phyloP scores from a whole-genome alignment of 805 yeast genomes.

The Priceomyces carsonii region DNA sequence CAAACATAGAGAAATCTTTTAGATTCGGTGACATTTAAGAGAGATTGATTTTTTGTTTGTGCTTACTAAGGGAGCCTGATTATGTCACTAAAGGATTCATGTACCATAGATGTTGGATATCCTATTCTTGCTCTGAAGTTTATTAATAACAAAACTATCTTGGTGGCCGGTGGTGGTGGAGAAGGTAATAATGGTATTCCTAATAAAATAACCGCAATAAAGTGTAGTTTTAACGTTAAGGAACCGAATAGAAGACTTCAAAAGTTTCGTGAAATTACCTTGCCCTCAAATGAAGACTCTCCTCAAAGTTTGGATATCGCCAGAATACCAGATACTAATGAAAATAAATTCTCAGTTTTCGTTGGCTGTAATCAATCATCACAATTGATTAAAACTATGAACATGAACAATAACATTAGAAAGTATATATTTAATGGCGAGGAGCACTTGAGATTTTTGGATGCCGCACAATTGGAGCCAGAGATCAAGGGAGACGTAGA shows the following conservation, averaged over 20 bases:
- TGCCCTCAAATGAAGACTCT: slow-evolving; percentile 74
- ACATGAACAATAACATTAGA: slow-evolving; percentile 70
- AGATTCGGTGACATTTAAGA: too few species aligned
- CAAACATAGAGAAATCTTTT: too few species aligned
- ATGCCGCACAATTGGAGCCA: slow-evolving; percentile 59
- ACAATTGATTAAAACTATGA: slow-evolving; percentile 52
- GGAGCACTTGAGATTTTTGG: slow-evolving; percentile 61
- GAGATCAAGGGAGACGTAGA: slow-evolving; percentile 36
- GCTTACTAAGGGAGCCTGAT: too few species aligned
- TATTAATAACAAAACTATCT: slow-evolving; percentile 55
- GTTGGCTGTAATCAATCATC: slow-evolving; percentile 77
- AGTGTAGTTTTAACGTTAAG: slow-evolving; percentile 53
- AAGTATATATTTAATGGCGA: slow-evolving; percentile 57
- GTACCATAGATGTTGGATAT: slow-evolving; percentile 52
- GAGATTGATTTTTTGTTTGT: too few species aligned
- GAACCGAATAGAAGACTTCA: slow-evolving; percentile 47
- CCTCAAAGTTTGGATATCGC: slow-evolving; percentile 76
- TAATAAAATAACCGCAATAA: slow-evolving; percentile 72
- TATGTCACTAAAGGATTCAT: slow-evolving; percentile 36
- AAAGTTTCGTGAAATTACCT: slow-evolving; percentile 60
- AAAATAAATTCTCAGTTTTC: slow-evolving; percentile 49
- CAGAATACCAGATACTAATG: slow-evolving; percentile 24
- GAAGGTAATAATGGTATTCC: slow-evolving; percentile 89
- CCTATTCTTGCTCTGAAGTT: slow-evolving; percentile 84
- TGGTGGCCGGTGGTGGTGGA: slow-evolving; percentile 95